These are phyloP conservation scores for Stephania japonica DNA, from an alignment of 164 flowering plant species.

Conservation along the genomic window DNA sequence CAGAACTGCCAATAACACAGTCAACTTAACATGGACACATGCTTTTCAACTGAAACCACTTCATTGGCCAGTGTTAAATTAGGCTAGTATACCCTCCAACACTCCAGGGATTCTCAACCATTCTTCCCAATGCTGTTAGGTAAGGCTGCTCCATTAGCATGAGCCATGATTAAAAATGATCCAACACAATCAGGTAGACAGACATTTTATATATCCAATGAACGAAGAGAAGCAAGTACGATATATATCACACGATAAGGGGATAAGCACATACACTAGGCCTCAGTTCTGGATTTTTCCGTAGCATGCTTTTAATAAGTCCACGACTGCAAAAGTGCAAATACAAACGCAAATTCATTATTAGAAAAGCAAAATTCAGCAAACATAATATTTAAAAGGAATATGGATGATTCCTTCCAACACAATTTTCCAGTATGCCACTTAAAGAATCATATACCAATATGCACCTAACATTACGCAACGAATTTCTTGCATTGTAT, in stretches of 20 bases:
- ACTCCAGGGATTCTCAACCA: too few relatives aligned
- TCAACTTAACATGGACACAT: neutral
- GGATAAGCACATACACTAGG: slow-evolving; percentile 70
- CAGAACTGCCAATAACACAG: neutral
- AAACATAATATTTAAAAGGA: neutral
- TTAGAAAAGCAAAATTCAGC: neutral
- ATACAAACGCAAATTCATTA: slow-evolving; percentile 7
- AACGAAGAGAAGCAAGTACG: neutral
- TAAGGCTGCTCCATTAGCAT: too few relatives aligned
- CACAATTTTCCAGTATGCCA: too few relatives aligned
- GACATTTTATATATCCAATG: neutral
- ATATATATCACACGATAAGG: neutral
- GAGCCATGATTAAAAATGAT: too few relatives aligned
- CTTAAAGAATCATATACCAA: too few relatives aligned
- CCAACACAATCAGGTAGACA: too few relatives aligned
- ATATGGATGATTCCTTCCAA: neutral
- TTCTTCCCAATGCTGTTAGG: too few relatives aligned
- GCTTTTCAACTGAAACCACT: neutral
- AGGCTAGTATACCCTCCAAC: too few relatives aligned
- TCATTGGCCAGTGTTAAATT: neutral
- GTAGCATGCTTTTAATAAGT: slow-evolving; percentile 91
- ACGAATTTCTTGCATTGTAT: neutral
- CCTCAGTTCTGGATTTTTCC: slow-evolving; percentile 91
- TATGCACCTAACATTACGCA: too few relatives aligned
- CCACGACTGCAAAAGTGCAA: slow-evolving; percentile 77